phyloP scores from a whole-genome alignment of 306 rosid genomes.

The Rosa chinensis region DNA sequence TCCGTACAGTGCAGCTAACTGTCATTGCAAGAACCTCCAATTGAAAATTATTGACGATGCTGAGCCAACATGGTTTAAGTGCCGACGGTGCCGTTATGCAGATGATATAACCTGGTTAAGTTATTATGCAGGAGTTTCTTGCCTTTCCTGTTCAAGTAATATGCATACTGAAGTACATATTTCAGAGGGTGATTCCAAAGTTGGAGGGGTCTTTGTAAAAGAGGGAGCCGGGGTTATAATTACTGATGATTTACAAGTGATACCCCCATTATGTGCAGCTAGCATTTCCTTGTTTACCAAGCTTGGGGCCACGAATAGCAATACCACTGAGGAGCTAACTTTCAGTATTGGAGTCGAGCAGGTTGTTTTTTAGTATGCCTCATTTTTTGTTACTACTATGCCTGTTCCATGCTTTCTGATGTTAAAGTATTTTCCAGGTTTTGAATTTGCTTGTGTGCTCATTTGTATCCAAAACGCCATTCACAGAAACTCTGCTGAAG shows the following conservation, averaged over 20 bases:
- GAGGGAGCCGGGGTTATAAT: neutral
- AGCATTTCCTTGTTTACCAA: constrained; percentile 3
- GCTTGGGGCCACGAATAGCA: neutral
- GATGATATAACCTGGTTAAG: rapidly evolving
- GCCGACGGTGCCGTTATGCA: rapidly evolving
- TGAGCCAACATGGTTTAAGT: too few relatives aligned
- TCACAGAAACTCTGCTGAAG: constrained; percentile 15
- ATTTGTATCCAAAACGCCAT: neutral
- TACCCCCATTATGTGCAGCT: neutral
- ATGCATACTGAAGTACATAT: neutral
- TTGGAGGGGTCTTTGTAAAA: neutral
- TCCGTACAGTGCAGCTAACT: too few relatives aligned
- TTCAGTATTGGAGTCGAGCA: neutral
- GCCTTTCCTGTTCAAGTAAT: too few relatives aligned
- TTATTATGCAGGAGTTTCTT: too few relatives aligned
- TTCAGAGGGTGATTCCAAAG: neutral
- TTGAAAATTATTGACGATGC: too few relatives aligned
- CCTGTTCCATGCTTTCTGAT: neutral
- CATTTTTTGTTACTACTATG: neutral
- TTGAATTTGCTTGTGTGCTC: neutral
- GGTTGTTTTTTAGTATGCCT: neutral
- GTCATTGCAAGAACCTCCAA: too few relatives aligned
- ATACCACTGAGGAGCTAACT: neutral
- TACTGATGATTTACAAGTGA: constrained; percentile 20
- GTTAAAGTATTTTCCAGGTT: neutral